Base-by-base conservation (phyloP, 1,284 basidiomycete species). In the Leccinum variabile region DNA sequence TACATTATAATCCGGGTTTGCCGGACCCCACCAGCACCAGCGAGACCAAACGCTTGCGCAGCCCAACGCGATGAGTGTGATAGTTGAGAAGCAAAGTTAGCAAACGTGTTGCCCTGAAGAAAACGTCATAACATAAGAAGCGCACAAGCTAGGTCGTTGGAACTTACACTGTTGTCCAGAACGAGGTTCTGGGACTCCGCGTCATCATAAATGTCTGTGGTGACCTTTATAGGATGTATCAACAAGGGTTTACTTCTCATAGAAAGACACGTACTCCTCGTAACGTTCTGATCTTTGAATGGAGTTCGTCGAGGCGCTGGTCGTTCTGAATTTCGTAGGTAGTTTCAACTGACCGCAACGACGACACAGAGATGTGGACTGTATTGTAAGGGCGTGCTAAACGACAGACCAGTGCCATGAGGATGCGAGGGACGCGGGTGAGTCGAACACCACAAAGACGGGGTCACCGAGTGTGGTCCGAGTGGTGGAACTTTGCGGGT, bases 321-420 rank as follows among this genome's bases (percentile, higher is more conserved):
- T 94, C 90, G 72, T 93, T 93, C 72, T 94, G 91, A 4, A 81
- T 72, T 74, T 92, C 90, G 65, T 94, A 93, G 2, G 87, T 88
- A 63, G 89, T 84, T 75, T 91, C 88, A 57, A 80, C 72, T 63
- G 70, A 66, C 61, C 66, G 72, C 11, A 76, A 78, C 53, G 74
- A 72, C 22, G 77, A 77, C 78, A 78, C 78, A 53, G 18, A 46
- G 18, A 22, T 39, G 14, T 14, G 18, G 33, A 28, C 1, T 18
- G 7, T n/a, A n/a, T n/a, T n/a, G 28, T 28, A 28, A 28, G 28
- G 28, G 28, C 28, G 55, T 9, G 28, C 28, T 30, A 30, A 30
- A 30, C 28, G 28, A 30, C 28, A 30, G 28, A 30, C 28, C 28
- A 30, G 28, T 32, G 16, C 87, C 86, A 35, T 78, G 66, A 0